Evolutionary conservation across 257 asterid genomes (phyloP), one percentile per base, ranked within the genome.

Genomic region (Solanum raphanifolium): DNA sequence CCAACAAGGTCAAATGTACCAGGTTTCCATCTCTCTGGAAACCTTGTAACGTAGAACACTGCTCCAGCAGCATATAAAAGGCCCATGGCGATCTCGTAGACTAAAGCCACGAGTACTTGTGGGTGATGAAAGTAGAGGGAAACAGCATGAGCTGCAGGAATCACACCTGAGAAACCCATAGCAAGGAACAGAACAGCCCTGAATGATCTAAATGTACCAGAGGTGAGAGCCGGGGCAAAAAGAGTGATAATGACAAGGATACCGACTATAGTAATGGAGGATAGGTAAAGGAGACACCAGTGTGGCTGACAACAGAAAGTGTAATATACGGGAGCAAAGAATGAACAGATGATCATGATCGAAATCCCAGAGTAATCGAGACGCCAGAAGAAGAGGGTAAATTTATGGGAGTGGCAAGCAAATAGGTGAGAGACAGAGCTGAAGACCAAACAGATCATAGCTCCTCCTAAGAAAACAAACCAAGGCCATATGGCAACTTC

Each of bases 21-120:
- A 3, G 99, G 99, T 79, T 79, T 93, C 98, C 98, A 94, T 87
- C 97, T 94, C 93, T 96, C 98, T 0, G 98, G 99, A 20, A 96
- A 87, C 91, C 99, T 93, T 2, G 94, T 91, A 2, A 94, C 92
- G 6, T 96, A 97, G 88, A 97, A 92, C 9, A 86, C 91, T 0
- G 97, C 96, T 62, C 99, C 99, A 4, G 86, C 79, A 3, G 96
- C 98, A 46, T 96, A 95, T 4, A 96, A 76, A n/a, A 92, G 83
- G 72, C 99, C 99, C 99, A 95, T 95, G 7, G 83, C 88, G 13
- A 95, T 88, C 94, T 97, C 99, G 25, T 92, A 97, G 9, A 91
- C 95, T 1, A 96, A 95, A 1, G 98, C 93, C 9, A 91, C 91
- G 0, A 91, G 88, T 35, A 94, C 86, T 71, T 89, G 89, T 3